Evolutionary conservation across 2,329 filamentous ascomycete genomes (phyloP), one percentile per base, ranked within the genome.

Genomic region (Cercospora sp.): DNA sequence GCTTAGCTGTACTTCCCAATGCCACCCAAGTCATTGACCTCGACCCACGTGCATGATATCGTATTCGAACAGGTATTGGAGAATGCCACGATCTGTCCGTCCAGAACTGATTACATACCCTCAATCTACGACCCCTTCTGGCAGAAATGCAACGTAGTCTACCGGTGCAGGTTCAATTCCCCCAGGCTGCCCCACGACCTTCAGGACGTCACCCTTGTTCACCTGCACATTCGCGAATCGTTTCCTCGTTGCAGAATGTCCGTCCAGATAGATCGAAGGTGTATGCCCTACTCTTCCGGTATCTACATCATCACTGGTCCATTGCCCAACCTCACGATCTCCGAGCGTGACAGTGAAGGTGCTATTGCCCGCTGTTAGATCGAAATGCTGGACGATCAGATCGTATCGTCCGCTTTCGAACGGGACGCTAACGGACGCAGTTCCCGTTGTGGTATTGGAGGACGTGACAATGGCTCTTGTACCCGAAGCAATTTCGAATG

Each of bases 371-470:
- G 83, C 83, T 30, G 83, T 82, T 7, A 89, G 67, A 73, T 92
- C 88, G 71, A 85, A 91, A 74, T 91, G 91, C 68, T 89, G 90
- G 7, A 91, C 83, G 0, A 86, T 88, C 2, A 92, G 68, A 71
- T 90, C 84, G 70, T 91, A 92, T 5, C 73, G 83, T 0, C 88
- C 88, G 0, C 81, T 80, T 1, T 81, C 77, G 62, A 85, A 85
- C 0, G 79, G 72, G 1, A 90, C 74, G 16, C 72, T 81, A 0
- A 84, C 80, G 2, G 77, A 78, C 0, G 84, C 87, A 0, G 81
- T 85, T 4, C 85, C 87, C 0, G 77, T 74, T 1, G 84, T 87
- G 3, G 75, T 79, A 73, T 88, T 89, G 9, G 81, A 80, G 1
- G 76, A 77, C 0, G 87, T 89, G 55, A 89, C 84, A 60, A 90